Evolutionary conservation across 208 protist genomes (phyloP), one percentile per base, ranked within the genome.

Genomic region (Acanthamoeba rhysodes): DNA sequence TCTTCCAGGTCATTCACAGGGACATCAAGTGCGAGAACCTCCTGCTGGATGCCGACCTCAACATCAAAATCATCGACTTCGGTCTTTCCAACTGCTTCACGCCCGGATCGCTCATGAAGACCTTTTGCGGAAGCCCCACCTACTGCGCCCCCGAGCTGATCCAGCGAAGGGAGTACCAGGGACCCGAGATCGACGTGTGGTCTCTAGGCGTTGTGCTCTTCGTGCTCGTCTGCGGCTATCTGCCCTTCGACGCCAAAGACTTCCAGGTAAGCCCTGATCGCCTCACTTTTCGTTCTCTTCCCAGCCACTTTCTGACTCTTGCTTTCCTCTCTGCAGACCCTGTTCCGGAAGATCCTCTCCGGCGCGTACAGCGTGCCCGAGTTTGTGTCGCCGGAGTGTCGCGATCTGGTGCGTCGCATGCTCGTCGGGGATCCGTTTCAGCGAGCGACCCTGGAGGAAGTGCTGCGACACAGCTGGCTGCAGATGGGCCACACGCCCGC

Each of bases 171-270:
- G 59, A 91, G 32, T 99, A 99, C 95, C 97, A 99, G 64, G 99
- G 99, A 27, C 97, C 97, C 85, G 95, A 98, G 93, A 99, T 99
- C 66, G 99, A 99, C 96, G 98, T 99, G 96, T 99, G 99, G 99
- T 99, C 98, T 94, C 99, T 99, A 76, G 99, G 99, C 41, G 98
- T 99, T 27, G 99, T 99, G 90, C 97, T 99, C 2, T 99, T 99
- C 96, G 99, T 99, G 59, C 98, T 99, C 97, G 96, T 99, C 10
- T 99, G 98, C 18, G 99, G 99, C 68, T 98, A 98, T 91, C 97
- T 99, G 8, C 99, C 99, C 27, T 99, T 99, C 94, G 99, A 99
- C 80, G 99, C 99, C 96, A 96, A 95, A 57, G 99, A 98, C 18
- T 96, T 99, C 68, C 96, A 99, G 93, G 99, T 99, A 66, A 97